Base-by-base conservation (phyloP, 148 eudicot genomes). In the Rhododendron vialii region DNA sequence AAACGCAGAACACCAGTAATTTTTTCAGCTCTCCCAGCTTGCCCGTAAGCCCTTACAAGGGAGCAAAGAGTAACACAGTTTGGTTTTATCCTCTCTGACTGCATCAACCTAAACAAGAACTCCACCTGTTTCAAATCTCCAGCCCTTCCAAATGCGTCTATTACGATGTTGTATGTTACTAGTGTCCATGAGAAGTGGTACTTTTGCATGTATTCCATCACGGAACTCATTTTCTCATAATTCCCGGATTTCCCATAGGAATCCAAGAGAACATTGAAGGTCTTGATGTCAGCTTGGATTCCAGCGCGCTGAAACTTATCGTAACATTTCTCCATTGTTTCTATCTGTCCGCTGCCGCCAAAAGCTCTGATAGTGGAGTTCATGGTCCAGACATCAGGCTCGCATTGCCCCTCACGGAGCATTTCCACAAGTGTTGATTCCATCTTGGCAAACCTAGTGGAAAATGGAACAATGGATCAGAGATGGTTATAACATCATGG, bases 331-430 rank as follows among this genome's bases (percentile, higher is more conserved):
- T 96, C 99, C 99, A 96, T 96, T 88, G 88, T 92, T 87, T 95
- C 99, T 30, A 96, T 94, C 38, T 95, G 96, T 38, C 99, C 98
- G 3, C 91, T 96, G 90, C 91, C 88, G 10, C 99, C 99, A 87
- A 95, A 96, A 28, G 98, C 98, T 90, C 99, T 87, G 14, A 96
- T 87, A 11, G 98, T 93, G 81, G 98, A 92, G 85, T 95, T 96
- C 99, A 96, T 92, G 87, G 99, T 96, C 99, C 99, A 96, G 55
- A 91, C 95, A 81, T 96, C 99, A 9, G 98, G 98, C 86, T 93
- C 76, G 61, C 98, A 94, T 43, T 92, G 86, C 53, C 82, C 82
- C 74, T 90, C 91, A 28, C 87, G 82, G 17, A 96, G 96, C 99
- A 96, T 95, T 86, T 94, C 94, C 26, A 95, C 92, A 26, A 96